A percentile compares a stretch with the other conserved stretches of the same genome.
phyloP scores from a whole-genome alignment of 805 yeast species.

The Torulaspora gathmanii region DNA sequence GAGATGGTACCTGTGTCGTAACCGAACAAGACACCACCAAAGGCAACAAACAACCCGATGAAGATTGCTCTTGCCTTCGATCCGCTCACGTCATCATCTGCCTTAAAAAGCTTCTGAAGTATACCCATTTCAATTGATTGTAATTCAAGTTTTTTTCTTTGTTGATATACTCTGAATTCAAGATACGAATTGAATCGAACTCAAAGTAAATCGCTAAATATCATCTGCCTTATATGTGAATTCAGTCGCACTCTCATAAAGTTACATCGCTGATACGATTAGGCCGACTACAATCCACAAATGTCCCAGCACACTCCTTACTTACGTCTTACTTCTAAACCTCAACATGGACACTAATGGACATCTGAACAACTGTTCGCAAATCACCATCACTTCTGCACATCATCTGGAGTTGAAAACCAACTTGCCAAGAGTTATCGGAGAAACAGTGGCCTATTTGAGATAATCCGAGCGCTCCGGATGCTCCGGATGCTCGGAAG shows the following conservation, averaged over 20 bases:
- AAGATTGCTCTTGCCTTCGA: slow-evolving; percentile 45
- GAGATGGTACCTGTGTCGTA: slow-evolving; percentile 80
- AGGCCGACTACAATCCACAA: too few relatives aligned
- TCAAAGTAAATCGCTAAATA: not conserved
- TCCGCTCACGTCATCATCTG: slow-evolving; percentile 47
- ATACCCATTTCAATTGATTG: slow-evolving; percentile 14
- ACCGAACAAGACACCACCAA: slow-evolving; percentile 75
- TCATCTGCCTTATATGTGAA: not conserved
- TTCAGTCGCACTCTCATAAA: not conserved
- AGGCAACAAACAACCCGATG: slow-evolving; percentile 52
- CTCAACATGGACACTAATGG: not conserved
- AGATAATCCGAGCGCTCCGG: slow-evolving; percentile 1
- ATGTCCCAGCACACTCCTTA: not conserved
- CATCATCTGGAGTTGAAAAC: not conserved
- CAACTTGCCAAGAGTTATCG: slow-evolving; percentile 2
- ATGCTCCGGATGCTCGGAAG: not conserved
- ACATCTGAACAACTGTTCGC: too few relatives aligned
- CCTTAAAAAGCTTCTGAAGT: slow-evolving; percentile 33
- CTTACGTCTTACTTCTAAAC: not conserved
- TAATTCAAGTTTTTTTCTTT: not conserved
- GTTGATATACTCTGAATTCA: not conserved
- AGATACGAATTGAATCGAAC: not conserved
- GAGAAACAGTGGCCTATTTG: slow-evolving; percentile 1
- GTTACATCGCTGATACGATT: not conserved
- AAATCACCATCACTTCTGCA: not conserved